A percentile compares a stretch with the other conserved stretches of the same genome.
Evolutionary conservation across 495 filamentous ascomycete genomes (phyloP).

Genomic region (Gamarada debralockiae): DNA sequence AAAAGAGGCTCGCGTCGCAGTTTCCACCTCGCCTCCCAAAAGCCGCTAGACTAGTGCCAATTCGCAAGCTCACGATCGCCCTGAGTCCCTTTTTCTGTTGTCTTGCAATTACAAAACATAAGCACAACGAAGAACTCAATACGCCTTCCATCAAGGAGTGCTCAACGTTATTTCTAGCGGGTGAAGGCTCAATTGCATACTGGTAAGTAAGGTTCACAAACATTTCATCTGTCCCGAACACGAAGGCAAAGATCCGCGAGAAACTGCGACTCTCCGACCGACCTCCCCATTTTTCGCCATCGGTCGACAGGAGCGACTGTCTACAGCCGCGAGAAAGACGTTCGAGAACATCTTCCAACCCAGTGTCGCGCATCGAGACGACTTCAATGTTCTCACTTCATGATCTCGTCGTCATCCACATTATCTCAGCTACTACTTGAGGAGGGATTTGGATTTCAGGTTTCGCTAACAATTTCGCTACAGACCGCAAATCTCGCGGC

Average conservation of each 20-base stretch:
- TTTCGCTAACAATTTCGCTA: too few species aligned
- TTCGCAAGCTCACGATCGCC: too few species aligned
- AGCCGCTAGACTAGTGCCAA: too few species aligned
- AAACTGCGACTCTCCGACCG: constrained; percentile 2
- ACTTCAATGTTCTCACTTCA: neutral
- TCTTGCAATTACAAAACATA: too few species aligned
- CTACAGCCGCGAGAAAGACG: neutral
- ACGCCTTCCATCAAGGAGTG: too few species aligned
- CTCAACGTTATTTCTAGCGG: neutral
- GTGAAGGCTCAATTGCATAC: neutral
- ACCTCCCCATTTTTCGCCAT: constrained; percentile 5
- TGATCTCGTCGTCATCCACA: neutral
- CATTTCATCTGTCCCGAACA: neutral
- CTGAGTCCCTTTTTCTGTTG: too few species aligned
- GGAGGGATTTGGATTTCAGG: too few species aligned
- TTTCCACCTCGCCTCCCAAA: too few species aligned
- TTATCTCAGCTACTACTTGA: too few species aligned
- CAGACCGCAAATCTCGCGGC: constrained; percentile 6
- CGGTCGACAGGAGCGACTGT: neutral
- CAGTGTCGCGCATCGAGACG: neutral
- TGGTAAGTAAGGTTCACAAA: neutral
- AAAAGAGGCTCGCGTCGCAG: too few species aligned
- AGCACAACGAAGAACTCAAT: too few species aligned
- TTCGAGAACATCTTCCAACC: neutral
- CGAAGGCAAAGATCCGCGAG: neutral